Conservation (phyloP, 306 rosid species). For the Chamaecrista fasciculata region DNA sequence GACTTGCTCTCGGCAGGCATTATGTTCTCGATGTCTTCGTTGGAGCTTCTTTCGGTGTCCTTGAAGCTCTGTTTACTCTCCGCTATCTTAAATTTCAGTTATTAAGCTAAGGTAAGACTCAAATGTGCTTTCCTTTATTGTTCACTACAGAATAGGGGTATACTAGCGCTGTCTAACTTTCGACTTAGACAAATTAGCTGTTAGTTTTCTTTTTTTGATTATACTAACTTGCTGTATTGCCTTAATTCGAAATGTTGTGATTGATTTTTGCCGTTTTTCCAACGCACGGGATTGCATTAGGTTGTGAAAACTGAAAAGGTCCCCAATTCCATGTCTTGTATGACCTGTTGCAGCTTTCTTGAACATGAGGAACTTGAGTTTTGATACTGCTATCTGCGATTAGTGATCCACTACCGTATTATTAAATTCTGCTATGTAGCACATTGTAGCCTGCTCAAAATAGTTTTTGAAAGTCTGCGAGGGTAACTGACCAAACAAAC, state of each 20-base stretch:
- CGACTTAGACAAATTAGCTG: not conserved
- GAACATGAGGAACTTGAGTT: not conserved
- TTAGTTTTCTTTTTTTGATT: not conserved
- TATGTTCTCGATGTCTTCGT: slow-evolving; percentile 40
- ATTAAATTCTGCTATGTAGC: not conserved
- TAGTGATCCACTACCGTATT: not conserved
- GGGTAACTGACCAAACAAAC: not conserved
- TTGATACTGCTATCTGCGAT: not conserved
- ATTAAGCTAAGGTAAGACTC: slow-evolving; percentile 36
- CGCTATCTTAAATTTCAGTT: slow-evolving; percentile 37
- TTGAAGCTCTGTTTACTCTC: slow-evolving; percentile 58
- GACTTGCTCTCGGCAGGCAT: slow-evolving; percentile 73
- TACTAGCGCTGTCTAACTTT: not conserved
- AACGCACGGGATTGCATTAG: not conserved
- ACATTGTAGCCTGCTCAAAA: not conserved
- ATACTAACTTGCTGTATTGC: not conserved
- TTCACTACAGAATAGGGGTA: not conserved
- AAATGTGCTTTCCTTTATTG: not conserved
- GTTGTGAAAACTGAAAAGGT: not conserved
- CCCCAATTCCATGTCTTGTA: not conserved
- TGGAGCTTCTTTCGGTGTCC: slow-evolving; percentile 56
- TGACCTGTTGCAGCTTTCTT: not conserved
- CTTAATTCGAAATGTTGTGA: not conserved
- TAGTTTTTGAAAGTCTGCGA: not conserved
- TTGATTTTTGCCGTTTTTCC: not conserved